Evolutionary conservation across 1,139 yeast species (phyloP).

Genomic region (Geotrichum australiense): DNA sequence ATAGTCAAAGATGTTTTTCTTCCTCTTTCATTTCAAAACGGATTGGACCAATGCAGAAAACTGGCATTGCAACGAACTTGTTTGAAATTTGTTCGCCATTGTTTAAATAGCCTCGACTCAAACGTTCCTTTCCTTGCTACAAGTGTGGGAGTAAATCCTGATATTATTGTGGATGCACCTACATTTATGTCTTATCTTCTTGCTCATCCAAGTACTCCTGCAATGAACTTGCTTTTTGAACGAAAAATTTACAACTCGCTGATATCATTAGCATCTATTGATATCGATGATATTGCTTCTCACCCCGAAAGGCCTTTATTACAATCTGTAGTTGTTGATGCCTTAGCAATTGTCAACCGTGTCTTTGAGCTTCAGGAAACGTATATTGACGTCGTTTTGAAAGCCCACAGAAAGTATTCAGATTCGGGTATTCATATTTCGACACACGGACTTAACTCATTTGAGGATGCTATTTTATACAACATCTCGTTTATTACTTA

Average conservation of each 20-base stretch:
- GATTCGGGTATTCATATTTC: constrained; percentile 39
- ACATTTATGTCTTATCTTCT: constrained; percentile 38
- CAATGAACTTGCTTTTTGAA: constrained; percentile 55
- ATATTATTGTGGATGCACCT: constrained; percentile 42
- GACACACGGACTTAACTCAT: constrained; percentile 54
- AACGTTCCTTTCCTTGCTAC: constrained; percentile 42
- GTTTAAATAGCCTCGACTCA: constrained; percentile 60
- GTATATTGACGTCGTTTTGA: constrained; percentile 27
- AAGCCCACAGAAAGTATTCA: constrained; percentile 21
- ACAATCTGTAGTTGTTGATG: constrained; percentile 33
- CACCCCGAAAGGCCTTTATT: constrained; percentile 34
- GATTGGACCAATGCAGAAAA: constrained; percentile 35
- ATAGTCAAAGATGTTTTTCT: constrained; percentile 60
- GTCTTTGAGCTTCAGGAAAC: constrained; percentile 49
- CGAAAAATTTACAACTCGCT: constrained; percentile 51
- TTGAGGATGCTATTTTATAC: constrained; percentile 64
- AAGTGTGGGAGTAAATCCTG: constrained; percentile 45
- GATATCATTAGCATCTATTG: constrained; percentile 48
- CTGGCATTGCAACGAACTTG: constrained; percentile 48
- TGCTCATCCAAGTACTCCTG: constrained; percentile 64
- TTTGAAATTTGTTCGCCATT: constrained; percentile 45
- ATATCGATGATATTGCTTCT: constrained; percentile 49
- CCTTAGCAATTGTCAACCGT: constrained; percentile 42
- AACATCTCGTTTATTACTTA: constrained; percentile 64
- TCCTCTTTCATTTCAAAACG: constrained; percentile 32